Base-by-base conservation (phyloP, 2,329 filamentous ascomycete genomes). In the Hypoxylon rubiginosum region DNA sequence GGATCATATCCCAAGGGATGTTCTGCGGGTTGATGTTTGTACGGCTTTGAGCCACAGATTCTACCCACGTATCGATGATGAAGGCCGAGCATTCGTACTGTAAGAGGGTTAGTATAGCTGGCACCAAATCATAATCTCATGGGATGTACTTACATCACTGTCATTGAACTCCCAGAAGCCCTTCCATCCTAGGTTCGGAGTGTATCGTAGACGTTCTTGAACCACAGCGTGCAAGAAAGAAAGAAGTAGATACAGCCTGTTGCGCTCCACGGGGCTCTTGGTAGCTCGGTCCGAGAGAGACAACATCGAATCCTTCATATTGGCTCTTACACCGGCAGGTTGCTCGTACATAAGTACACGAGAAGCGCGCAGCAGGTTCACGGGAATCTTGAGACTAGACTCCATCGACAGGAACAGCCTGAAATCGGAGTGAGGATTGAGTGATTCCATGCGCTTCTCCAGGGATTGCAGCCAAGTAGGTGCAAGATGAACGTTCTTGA, bases 111-210 rank as follows among this genome's bases (percentile, higher is more conserved):
- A 32, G 53, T 43, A 51, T 55, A 57, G 53, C 32, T 39, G 36
- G 24, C n/a, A 28, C 36, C 30, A 41, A 41, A 26, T 34, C 21
- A 52, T 52, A 24, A 15, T 13, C 17, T 32, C 21, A 49, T 21
- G 52, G n/a, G 24, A 45, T 60, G 24, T n/a, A 90, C 92, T 92
- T 88, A 97, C 93, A 81, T 99, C 96, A 73, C 94, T 97, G 80
- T 99, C 97, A 78, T 99, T 99, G 80, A 99, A 99, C 81, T 99
- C 97, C 96, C 97, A 99, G 86, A 97, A 97, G 58, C 94, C 93
- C 83, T 97, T 97, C 96, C 96, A 99, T 66, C 96, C 96, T 59
- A 99, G 84, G 62, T 87, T 95, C 0, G 96, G 97, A 24, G 95
- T 94, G 78, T 99, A 99, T 68, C 96, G 91, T 68, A 99, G 84